phyloP scores from a whole-genome alignment of 805 yeast genomes.

The Candida fluviatilis region DNA sequence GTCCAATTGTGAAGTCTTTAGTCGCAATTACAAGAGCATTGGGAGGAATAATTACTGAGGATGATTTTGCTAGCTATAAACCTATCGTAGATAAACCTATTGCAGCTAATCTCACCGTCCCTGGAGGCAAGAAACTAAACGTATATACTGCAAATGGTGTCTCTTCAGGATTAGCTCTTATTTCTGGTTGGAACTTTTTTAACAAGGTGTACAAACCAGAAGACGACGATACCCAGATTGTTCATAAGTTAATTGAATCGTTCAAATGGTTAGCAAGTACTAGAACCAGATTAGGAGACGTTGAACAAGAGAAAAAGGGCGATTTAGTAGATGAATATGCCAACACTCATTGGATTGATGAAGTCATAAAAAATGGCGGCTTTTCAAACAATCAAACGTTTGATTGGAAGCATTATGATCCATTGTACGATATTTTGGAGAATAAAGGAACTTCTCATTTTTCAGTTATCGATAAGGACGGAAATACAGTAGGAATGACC shows the following conservation, averaged over 20 bases:
- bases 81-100: slow-evolving; percentile 48
- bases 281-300: slow-evolving; percentile 81
- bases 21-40: slow-evolving; percentile 43
- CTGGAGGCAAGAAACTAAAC: slow-evolving; percentile 15
- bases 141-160: slow-evolving; percentile 58
- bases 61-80: slow-evolving; percentile 66
- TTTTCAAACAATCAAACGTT: slow-evolving; percentile 56
- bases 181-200: slow-evolving; percentile 69
- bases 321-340: slow-evolving; percentile 40
- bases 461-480: slow-evolving; percentile 67
- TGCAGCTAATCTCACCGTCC: slow-evolving; percentile 17
- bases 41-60: slow-evolving; percentile 63
- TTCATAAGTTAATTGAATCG: slow-evolving; percentile 72
- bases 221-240: slow-evolving; percentile 28
- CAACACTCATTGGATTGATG: slow-evolving; percentile 53
- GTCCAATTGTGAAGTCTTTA: slow-evolving; percentile 64
- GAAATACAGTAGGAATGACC: slow-evolving; percentile 82
- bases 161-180: slow-evolving; percentile 77
- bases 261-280: slow-evolving; percentile 95
- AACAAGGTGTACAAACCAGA: slow-evolving; percentile 29
- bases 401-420: slow-evolving; percentile 71
- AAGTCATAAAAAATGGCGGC: slow-evolving; percentile 35
- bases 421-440: slow-evolving; percentile 71
- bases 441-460: slow-evolving; percentile 91
- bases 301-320: slow-evolving; percentile 28